A percentile compares a stretch with the other conserved stretches of the same genome.
Conservation (phyloP, 441 rosid genomes). For the Erodium moschatum region DNA sequence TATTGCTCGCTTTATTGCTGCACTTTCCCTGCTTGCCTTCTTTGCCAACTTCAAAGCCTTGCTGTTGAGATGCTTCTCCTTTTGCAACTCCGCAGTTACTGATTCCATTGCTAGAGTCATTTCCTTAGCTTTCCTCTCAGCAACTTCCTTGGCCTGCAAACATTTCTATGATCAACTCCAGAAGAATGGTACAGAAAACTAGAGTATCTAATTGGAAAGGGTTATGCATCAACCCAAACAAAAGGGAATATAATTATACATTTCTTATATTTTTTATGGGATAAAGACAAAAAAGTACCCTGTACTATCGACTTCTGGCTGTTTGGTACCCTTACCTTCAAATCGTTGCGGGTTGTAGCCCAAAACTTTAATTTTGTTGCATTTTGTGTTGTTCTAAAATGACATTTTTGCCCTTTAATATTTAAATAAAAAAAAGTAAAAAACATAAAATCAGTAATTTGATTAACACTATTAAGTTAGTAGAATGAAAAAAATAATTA, state of each 20-base stretch:
- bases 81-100: constrained; percentile 49
- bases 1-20: constrained; percentile 67
- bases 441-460: too few species aligned
- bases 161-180: background rate
- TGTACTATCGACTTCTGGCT: too few species aligned
- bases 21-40: constrained; percentile 62
- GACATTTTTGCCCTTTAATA: too few species aligned
- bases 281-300: too few species aligned
- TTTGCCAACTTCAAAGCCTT: constrained; percentile 57
- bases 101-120: constrained; percentile 44
- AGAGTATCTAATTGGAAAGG: background rate
- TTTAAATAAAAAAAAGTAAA: too few species aligned
- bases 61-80: constrained; percentile 58
- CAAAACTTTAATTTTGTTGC: too few species aligned
- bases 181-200: background rate
- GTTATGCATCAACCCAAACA: background rate
- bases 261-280: background rate
- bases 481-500: too few species aligned
- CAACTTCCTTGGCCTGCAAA: constrained; percentile 67
- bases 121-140: constrained; percentile 65
- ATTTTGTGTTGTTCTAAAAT: too few species aligned
- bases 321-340: too few species aligned
- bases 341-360: too few species aligned
- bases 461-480: too few species aligned
- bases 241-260: too few species aligned